A percentile compares a stretch with the other conserved stretches of the same genome.
phyloP scores from a whole-genome alignment of 805 yeast species.

The Ogataea methanolica region DNA sequence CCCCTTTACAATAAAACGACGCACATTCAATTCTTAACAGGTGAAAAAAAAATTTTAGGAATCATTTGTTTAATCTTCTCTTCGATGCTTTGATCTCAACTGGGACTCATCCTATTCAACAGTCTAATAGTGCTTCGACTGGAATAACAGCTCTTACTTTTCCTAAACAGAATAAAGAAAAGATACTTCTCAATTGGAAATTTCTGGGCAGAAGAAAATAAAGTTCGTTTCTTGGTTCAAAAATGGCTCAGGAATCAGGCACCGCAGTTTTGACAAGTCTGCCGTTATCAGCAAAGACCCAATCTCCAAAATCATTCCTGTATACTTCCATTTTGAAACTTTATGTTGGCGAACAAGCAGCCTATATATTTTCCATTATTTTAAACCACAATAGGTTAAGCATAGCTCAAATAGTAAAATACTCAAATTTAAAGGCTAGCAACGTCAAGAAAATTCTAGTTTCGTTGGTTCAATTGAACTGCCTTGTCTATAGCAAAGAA shows the following conservation, averaged over 20 bases:
- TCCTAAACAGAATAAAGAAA: no score
- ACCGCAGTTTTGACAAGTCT: conserved; percentile 15
- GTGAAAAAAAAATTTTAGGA: no score
- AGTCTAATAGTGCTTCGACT: no score
- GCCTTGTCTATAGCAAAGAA: conserved; percentile 56
- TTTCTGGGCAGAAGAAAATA: no score
- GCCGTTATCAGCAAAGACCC: conserved; percentile 40
- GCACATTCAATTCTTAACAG: no score
- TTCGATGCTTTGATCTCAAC: no score
- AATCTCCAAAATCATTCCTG: conserved; percentile 59
- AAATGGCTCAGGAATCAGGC: not conserved
- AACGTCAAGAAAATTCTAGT: conserved; percentile 65
- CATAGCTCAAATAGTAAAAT: conserved; percentile 46
- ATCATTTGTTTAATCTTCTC: no score
- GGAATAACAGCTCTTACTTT: no score
- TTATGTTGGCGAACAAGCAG: conserved; percentile 71
- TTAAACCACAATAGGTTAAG: conserved; percentile 65
- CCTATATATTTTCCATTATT: conserved; percentile 54
- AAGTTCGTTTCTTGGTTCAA: not conserved
- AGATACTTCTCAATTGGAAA: no score
- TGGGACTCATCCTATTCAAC: no score
- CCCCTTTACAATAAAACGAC: no score
- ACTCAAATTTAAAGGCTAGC: conserved; percentile 42
- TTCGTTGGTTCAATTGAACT: conserved; percentile 71
- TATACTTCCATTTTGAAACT: conserved; percentile 48